Evolutionary conservation across 331 rosid species (phyloP).

Genomic region (Acacia concinna): DNA sequence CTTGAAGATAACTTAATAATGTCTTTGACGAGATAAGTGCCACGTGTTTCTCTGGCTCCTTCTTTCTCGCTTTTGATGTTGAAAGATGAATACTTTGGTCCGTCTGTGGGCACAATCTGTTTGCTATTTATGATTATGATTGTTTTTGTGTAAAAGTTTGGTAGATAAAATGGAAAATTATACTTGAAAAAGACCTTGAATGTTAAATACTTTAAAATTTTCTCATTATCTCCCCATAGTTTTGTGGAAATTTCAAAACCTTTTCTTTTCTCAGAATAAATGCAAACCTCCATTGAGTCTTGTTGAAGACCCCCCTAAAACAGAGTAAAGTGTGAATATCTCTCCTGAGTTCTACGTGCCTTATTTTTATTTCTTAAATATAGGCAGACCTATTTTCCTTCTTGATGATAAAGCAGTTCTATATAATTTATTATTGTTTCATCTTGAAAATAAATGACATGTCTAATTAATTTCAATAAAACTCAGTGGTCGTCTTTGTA

Average conservation of each 20-base stretch:
- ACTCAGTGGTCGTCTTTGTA: background rate
- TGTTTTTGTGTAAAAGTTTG: background rate
- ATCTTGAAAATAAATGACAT: background rate
- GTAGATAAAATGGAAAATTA: background rate
- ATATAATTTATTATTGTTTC: background rate
- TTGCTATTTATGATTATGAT: background rate
- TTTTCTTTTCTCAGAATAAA: background rate
- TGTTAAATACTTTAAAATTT: background rate
- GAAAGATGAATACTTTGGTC: slow-evolving; percentile 1
- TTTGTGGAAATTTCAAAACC: background rate
- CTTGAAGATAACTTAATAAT: background rate
- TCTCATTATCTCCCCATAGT: background rate
- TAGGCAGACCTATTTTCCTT: background rate
- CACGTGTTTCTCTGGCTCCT: slow-evolving; percentile 23
- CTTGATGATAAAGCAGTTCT: background rate
- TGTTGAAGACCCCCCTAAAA: background rate
- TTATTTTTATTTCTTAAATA: background rate
- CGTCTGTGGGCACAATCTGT: background rate
- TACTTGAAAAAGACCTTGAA: background rate
- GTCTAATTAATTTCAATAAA: background rate
- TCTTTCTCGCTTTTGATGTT: background rate
- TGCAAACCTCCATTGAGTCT: background rate
- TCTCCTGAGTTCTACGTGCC: background rate
- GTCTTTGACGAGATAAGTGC: background rate
- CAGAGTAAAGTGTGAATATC: background rate